These are phyloP conservation scores for Cryptosporidium canis DNA, from an alignment of 169 alveolate genomes.

Conservation along the genomic window DNA sequence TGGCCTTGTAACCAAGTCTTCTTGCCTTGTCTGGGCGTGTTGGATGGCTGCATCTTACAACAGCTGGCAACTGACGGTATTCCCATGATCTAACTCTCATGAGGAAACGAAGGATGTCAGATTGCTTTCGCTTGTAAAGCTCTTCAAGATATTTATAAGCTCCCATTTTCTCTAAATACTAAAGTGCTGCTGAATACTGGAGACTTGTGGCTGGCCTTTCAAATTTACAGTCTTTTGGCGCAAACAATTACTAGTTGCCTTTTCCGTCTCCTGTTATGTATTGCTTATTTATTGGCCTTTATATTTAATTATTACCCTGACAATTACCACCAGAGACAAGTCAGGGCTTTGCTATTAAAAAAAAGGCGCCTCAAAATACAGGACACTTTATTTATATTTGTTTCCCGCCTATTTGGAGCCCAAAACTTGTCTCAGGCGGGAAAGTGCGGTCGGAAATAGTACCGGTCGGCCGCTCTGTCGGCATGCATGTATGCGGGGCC, in stretches of 20 bases:
- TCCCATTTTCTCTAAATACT: constrained; percentile 86
- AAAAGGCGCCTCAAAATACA: no score
- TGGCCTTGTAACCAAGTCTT: constrained; percentile 98
- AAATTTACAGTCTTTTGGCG: background rate
- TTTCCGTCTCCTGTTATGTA: background rate
- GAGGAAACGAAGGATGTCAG: constrained; percentile 98
- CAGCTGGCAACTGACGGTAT: constrained; percentile 97
- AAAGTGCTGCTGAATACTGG: background rate
- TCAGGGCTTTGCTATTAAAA: background rate
- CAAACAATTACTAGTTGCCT: background rate
- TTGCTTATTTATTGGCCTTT: background rate
- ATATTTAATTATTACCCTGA: background rate
- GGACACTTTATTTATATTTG: no score
- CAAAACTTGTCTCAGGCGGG: constrained; percentile 6
- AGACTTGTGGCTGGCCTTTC: background rate
- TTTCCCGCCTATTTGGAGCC: background rate
- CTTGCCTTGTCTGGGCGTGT: constrained; percentile 98
- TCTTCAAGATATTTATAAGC: constrained; percentile 97
- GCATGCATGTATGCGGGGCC: background rate
- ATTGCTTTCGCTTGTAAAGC: constrained; percentile 98
- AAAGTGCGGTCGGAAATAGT: background rate
- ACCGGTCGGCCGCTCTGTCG: no score
- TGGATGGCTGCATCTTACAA: constrained; percentile 94
- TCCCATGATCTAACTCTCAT: constrained; percentile 99
- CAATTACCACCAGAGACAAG: background rate